Base-by-base conservation (phyloP, 2,329 filamentous ascomycete genomes). In the Colletotrichum tanaceti region DNA sequence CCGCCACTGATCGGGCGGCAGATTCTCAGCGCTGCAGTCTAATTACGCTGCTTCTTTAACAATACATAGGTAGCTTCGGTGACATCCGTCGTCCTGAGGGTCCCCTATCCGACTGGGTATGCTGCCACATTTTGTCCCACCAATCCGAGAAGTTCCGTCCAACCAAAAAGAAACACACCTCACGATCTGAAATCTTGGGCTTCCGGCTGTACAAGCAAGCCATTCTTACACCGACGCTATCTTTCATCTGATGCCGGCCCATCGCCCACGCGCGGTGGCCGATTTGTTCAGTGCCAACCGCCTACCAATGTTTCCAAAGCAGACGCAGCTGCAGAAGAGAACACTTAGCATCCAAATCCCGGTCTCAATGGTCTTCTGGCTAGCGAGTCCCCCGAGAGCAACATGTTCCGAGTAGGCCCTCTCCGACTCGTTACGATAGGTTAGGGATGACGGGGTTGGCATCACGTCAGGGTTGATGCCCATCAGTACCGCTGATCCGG, bases 271-370 rank as follows among this genome's bases (percentile, higher is more conserved):
- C n/a, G 75, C 78, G 1, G 75, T 77, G 1, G 79, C 78, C n/a
- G 79, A 78, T 64, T 75, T 77, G 24, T 81, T 85, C 71, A 88
- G 80, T n/a, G 90, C 90, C 72, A 98, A 80, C 70, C 93, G 86
- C 71, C 96, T 86, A 14, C 96, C 96, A 75, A 99, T 93, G 76
- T 97, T 98, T 13, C 96, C 96, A 83, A 99, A 98, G 80, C 94
- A 98, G 11, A 98, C 89, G 73, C 93, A 94, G 75, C 93, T 97
- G 80, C 96, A 98, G 77, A 98, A 99, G 58, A 99, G 81, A 32
- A 98, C 94, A 75, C 93, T 97, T 28, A 95, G 85, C 75, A 97
- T 91, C 95, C 96, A 99, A 5, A 94, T 93, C 14, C 90, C 90
- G 20, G 91, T 87, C 65, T 91, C 92, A 1, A 94, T 78, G 7